Percentiles rank a stretch among this genome's conserved stretches.
Conservation (phyloP, 169 alveolate genomes). For the Cryptosporidium tyzzeri region DNA sequence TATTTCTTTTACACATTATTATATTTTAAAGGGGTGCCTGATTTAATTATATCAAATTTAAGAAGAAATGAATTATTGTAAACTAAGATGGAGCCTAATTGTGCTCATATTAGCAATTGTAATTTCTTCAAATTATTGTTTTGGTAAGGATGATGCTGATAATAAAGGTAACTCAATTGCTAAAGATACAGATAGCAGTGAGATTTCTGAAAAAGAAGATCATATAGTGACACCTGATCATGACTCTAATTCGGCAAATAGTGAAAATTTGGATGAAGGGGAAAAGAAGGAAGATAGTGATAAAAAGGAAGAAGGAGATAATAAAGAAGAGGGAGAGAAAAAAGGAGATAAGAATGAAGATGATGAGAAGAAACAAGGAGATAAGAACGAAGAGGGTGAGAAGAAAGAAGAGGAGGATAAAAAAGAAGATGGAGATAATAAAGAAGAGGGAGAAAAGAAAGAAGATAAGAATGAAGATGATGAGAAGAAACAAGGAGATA, state of each 20-base stretch:
- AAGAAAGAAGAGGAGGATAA: not conserved
- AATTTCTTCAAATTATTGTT: not conserved
- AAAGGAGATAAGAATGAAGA: constrained; percentile 7
- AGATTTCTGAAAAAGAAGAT: constrained; percentile 7
- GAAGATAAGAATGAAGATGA: constrained; percentile 70
- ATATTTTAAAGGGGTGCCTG: not conserved
- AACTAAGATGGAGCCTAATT: not conserved
- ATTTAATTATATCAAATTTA: not conserved
- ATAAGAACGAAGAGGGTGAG: not conserved
- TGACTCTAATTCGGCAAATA: constrained; percentile 11
- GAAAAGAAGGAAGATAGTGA: constrained; percentile 31
- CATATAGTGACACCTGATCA: constrained; percentile 3
- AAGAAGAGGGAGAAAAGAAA: constrained; percentile 55
- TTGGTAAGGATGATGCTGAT: not conserved
- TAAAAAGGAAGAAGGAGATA: not conserved
- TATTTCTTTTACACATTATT: not conserved
- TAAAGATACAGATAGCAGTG: not conserved
- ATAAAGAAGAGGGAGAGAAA: not conserved
- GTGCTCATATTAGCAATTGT: not conserved
- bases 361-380: not conserved
- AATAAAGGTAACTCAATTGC: constrained; percentile 5
- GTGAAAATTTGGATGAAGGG: constrained; percentile 5
- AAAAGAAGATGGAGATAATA: constrained; percentile 37
- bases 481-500: not conserved
- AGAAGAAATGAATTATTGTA: not conserved